Base-by-base conservation (phyloP, 2,329 filamentous ascomycete genomes). In the Cordyceps tenuipes region DNA sequence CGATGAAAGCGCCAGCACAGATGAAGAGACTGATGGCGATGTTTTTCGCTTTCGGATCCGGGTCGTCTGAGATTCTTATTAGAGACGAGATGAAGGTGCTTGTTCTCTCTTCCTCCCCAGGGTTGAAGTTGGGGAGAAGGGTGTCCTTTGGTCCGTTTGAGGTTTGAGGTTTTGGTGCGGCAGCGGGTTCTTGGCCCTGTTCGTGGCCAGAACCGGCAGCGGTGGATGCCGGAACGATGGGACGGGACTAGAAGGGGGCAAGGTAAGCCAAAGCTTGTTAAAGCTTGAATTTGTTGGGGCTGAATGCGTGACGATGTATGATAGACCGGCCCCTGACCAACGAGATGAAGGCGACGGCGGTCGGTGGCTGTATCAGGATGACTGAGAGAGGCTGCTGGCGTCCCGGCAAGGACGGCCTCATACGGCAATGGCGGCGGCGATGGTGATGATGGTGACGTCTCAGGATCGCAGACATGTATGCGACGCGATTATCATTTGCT, bases 381-480 rank as follows among this genome's bases (percentile, higher is more conserved):
- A 43, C 39, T 19, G 39, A 34, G 43, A 23, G 54, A 57, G 29
- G 44, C n/a, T 39, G 56, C 41, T 21, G 44, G 29, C 13, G 44
- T 21, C 46, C 29, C 15, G 39, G 49, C 19, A 17, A 34, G 36
- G 55, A 29, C 39, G 39, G 39, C 39, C 6, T 43, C 39, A 13
- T 36, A 15, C 39, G 13, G 57, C 34, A 15, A 8, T 23, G 46
- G 12, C 44, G 56, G 56, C 43, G 46, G 56, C n/a, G 56, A 23
- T 39, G 31, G 26, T 39, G 17, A 31, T 50, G 41, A 44, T 23
- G 47, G 31, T 31, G 57, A 46, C 49, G 57, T 59, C 57, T 59
- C 57, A 52, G 57, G 39, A 59, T 53, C 19, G 57, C 34, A 59
- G 57, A 59, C 57, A 59, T 59, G 57, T 59, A 59, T 52, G 57